These are phyloP conservation scores for Stylonectria norvegica DNA, from an alignment of 2,329 filamentous ascomycete species.

Conservation along the genomic window DNA sequence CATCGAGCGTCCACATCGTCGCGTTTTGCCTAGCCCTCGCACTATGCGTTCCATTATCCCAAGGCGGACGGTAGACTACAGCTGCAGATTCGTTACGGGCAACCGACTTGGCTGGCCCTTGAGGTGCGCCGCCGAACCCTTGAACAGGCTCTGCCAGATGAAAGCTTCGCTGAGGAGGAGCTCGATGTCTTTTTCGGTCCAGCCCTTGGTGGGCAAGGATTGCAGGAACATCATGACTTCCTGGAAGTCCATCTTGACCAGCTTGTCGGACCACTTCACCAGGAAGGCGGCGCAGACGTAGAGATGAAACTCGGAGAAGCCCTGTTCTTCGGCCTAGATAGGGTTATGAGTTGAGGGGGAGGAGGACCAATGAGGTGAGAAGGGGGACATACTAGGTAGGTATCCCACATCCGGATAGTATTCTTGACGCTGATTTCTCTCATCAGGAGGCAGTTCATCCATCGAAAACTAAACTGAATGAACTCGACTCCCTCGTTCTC, in stretches of 20 bases:
- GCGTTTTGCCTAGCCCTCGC: too few species aligned
- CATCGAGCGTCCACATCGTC: too few species aligned
- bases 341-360: conserved; percentile 1
- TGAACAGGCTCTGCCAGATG: conserved; percentile 97
- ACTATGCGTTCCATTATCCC: too few species aligned
- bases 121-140: conserved; percentile 88
- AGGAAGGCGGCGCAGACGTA: conserved; percentile 98
- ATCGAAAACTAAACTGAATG: conserved; percentile 98
- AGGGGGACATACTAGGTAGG: conserved; percentile 73
- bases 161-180: conserved; percentile 92
- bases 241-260: conserved; percentile 96
- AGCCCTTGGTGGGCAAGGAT: conserved; percentile 83
- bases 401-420: conserved; percentile 99
- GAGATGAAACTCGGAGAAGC: conserved; percentile 96
- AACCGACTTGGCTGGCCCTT: conserved; percentile 47
- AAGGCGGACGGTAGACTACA: too few species aligned
- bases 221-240: conserved; percentile 99
- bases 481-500: conserved; percentile 93
- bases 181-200: conserved; percentile 98
- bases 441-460: conserved; percentile 99
- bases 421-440: conserved; percentile 94
- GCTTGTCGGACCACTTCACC: conserved; percentile 95
- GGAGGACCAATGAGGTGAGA: background rate
- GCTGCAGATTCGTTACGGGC: conserved; percentile 35
- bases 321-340: conserved; percentile 89